phyloP scores from a whole-genome alignment of 495 filamentous ascomycete genomes.

The Aspergillus hancockii region DNA sequence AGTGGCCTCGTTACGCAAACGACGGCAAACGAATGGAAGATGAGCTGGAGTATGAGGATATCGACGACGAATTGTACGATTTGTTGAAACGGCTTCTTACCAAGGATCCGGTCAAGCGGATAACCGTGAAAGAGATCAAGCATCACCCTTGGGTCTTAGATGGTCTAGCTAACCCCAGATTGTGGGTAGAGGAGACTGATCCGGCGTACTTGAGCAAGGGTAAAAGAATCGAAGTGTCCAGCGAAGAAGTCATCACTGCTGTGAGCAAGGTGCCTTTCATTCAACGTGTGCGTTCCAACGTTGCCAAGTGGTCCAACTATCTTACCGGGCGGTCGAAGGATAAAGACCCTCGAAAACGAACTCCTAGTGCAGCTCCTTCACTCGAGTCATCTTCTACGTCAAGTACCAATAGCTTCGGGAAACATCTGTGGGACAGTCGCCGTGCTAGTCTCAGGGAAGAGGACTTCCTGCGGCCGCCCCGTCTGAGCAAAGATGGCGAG shows the following conservation, averaged over 20 bases:
- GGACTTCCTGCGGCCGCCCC: slow-evolving; percentile 36
- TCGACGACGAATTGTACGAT: slow-evolving; percentile 80
- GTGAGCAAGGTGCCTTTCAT: slow-evolving; percentile 88
- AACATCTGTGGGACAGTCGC: slow-evolving; percentile 49
- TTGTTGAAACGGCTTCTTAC: slow-evolving; percentile 78
- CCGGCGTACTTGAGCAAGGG: slow-evolving; percentile 77
- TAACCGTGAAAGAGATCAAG: slow-evolving; percentile 89
- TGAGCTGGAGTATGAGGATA: slow-evolving; percentile 79
- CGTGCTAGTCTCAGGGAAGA: slow-evolving; percentile 76
- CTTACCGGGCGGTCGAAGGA: slow-evolving; percentile 60
- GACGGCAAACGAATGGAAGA: slow-evolving; percentile 61
- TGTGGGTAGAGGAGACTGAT: slow-evolving; percentile 94
- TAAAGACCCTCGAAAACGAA: slow-evolving; percentile 52
- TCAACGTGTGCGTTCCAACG: slow-evolving; percentile 60
- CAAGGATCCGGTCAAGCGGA: slow-evolving; percentile 86
- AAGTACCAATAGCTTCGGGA: slow-evolving; percentile 35
- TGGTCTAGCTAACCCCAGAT: slow-evolving; percentile 69
- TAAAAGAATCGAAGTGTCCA: slow-evolving; percentile 89
- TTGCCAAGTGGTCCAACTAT: slow-evolving; percentile 59
- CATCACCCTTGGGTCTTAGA: slow-evolving; percentile 93
- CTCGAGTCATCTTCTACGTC: slow-evolving; percentile 36
- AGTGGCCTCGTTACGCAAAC: slow-evolving; percentile 30
- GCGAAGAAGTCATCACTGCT: slow-evolving; percentile 82
- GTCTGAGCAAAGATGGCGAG: slow-evolving; percentile 54
- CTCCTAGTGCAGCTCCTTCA: slow-evolving; percentile 35